Base-by-base conservation (phyloP, 2,329 filamentous ascomycete genomes). In the Trichoderma hamatum region DNA sequence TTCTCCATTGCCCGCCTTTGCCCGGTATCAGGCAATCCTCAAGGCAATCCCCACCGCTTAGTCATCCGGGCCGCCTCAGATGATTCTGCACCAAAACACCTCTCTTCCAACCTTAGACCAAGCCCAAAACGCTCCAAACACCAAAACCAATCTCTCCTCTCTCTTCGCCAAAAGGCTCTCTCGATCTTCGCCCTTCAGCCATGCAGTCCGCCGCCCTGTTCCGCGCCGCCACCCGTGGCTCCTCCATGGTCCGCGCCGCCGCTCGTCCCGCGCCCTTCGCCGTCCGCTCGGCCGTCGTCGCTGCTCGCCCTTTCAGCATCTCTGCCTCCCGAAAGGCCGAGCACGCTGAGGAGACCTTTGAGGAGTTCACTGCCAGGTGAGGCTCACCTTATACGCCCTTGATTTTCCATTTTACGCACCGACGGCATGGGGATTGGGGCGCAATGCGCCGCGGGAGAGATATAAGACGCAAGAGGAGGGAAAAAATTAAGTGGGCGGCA, bases 331-430 rank as follows among this genome's bases (percentile, higher is more conserved):
- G 85, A 79, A 84, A 82, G 75, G 80, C 80, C 77, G 83, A 86
- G 79, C 92, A 97, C 83, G 88, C 90, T 79, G 96, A 99, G 83
- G 96, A 99, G 90, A 97, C 92, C 78, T 99, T 97, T 77, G 96
- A 99, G 87, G 94, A 98, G 86, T 99, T 99, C 84, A 94, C 92
- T 83, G 92, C 94, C 78, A 94, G 96, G 96, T 99, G 92, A 83
- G 86, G 77, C 46, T 67, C 52, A n/a, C 61, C 7, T 5, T 26
- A 61, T 43, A 46, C 16, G 21, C n/a, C 24, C 13, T 2, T 30
- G n/a, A n/a, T 52, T 30, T 43, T 43, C 30, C 21, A 3, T 28
- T 39, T 19, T 11, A 32, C 24, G 26, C 32, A 39, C 64, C 24
- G 34, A 58, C 49, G 39, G 26, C 28, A 32, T 5, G 32, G 13